Conservation (phyloP, 1,139 yeast genomes). For the Blastobotrys malaysiensis region DNA sequence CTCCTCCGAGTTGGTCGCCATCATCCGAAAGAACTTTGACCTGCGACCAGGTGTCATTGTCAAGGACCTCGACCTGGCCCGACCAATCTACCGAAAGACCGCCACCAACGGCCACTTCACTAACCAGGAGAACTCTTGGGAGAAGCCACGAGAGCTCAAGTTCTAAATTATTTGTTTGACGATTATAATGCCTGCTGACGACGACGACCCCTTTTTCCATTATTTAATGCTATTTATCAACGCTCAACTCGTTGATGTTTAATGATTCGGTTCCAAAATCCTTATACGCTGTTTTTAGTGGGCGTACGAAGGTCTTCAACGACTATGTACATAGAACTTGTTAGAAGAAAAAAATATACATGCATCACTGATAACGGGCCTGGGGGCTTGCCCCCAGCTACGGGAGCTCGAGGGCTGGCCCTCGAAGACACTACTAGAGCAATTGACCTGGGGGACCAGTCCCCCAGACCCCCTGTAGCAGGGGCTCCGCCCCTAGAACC, state of each 20-base stretch:
- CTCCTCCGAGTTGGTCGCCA: constrained; percentile 83
- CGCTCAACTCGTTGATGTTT: constrained; percentile 28
- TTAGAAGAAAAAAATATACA: neutral
- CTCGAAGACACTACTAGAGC: no score
- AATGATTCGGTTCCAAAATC: constrained; percentile 14
- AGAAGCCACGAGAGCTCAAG: constrained; percentile 86
- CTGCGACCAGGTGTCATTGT: constrained; percentile 99
- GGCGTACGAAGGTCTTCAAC: constrained; percentile 3
- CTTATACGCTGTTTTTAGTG: neutral
- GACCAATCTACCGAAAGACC: constrained; percentile 98
- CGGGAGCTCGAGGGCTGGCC: no score
- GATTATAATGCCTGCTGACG: neutral
- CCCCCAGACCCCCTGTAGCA: no score
- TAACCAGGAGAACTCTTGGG: constrained; percentile 98
- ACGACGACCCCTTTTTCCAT: neutral
- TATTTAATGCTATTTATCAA: constrained; percentile 13
- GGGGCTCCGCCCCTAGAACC: no score
- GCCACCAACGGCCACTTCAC: constrained; percentile 99
- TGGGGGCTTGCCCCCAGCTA: no score
- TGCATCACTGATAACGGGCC: no score
- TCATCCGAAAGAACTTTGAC: constrained; percentile 91
- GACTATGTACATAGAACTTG: constrained; percentile 18
- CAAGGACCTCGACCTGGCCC: constrained; percentile 91
- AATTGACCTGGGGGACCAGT: no score
- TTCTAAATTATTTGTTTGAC: constrained; percentile 40